Evolutionary conservation across 2,329 filamentous ascomycete genomes (phyloP).

Genomic region (Clonostachys sp.): DNA sequence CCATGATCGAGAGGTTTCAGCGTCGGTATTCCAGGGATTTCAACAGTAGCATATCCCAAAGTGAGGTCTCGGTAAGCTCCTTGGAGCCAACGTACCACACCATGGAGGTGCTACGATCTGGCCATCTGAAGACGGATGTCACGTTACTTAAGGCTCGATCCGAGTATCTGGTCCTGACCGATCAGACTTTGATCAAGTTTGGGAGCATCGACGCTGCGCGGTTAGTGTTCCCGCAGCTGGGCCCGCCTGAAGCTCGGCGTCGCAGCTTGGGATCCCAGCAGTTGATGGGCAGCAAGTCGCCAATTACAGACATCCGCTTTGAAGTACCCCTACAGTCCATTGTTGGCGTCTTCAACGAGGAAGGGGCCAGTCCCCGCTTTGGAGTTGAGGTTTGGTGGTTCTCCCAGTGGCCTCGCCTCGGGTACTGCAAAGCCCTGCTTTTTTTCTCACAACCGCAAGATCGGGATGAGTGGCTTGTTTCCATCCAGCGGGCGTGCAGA

Average conservation of each 20-base stretch:
- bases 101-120: constrained; percentile 37
- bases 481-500: constrained; percentile 36
- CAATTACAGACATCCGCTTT: constrained; percentile 30
- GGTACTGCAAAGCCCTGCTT: constrained; percentile 41
- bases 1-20: constrained; percentile 34
- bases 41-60: constrained; percentile 17
- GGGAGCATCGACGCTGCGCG: constrained; percentile 40
- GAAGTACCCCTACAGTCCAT: constrained; percentile 45
- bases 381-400: constrained; percentile 55
- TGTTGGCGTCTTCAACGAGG: constrained; percentile 47
- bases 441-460: constrained; percentile 44
- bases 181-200: constrained; percentile 45
- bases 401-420: constrained; percentile 32
- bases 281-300: constrained; percentile 16
- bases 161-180: constrained; percentile 47
- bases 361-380: constrained; percentile 42
- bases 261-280: constrained; percentile 13
- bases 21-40: constrained; percentile 32
- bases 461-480: constrained; percentile 43
- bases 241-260: constrained; percentile 11
- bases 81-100: constrained; percentile 23
- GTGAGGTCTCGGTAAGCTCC: constrained; percentile 17
- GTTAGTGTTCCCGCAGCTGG: constrained; percentile 39
- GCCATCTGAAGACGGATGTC: constrained; percentile 42
- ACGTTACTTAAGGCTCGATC: constrained; percentile 42